Conservation (phyloP, 2,329 filamentous ascomycete species). For the Diaporthe batatas region DNA sequence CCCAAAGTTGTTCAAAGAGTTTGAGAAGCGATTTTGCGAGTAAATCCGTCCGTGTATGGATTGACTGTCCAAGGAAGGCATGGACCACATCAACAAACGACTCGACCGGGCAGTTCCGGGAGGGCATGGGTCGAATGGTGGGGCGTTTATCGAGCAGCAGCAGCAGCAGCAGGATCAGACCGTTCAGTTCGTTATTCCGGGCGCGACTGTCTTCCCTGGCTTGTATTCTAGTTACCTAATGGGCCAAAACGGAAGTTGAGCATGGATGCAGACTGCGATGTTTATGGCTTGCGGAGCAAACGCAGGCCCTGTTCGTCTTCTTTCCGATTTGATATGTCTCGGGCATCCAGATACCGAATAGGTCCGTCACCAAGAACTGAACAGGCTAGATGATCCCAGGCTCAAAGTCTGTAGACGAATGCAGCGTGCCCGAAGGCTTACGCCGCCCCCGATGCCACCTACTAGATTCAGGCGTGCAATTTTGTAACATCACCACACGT, state of each 20-base stretch:
- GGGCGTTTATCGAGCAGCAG: constrained; percentile 10
- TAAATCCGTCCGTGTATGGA: constrained; percentile 27
- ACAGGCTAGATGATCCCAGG: background rate
- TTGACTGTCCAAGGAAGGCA: background rate
- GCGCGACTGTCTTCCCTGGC: background rate
- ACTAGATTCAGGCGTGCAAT: background rate
- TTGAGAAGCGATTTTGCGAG: constrained; percentile 78
- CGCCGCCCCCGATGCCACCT: background rate
- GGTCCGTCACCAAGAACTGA: background rate
- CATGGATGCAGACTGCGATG: background rate
- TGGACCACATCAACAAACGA: background rate
- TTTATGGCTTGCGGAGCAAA: background rate
- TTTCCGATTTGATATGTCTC: background rate
- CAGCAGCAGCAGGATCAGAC: constrained; percentile 3
- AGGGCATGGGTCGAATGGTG: background rate
- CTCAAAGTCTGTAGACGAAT: background rate
- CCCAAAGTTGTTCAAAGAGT: constrained; percentile 87
- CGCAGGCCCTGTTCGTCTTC: background rate
- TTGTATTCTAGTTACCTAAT: constrained; percentile 6
- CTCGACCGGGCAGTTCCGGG: background rate
- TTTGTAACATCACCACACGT: background rate
- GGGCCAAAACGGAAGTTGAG: background rate
- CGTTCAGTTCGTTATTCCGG: background rate
- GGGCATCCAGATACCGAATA: background rate
- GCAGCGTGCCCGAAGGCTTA: background rate